These are phyloP conservation scores for Magnolia officinalis DNA, from an alignment of 164 flowering plant species.

Conservation along the genomic window DNA sequence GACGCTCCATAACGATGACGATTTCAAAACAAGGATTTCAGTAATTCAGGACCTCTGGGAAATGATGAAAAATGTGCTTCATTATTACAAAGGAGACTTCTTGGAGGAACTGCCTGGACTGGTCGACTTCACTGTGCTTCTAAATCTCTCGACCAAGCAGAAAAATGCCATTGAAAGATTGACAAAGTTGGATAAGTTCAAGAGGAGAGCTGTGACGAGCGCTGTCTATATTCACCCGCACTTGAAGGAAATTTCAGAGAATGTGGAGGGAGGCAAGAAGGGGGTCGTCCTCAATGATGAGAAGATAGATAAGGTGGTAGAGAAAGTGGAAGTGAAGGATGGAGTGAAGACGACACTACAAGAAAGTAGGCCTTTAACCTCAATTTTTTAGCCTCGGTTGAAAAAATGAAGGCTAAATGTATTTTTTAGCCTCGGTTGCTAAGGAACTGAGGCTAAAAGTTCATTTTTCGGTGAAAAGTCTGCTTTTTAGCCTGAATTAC, in stretches of 20 bases:
- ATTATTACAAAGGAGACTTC: slow-evolving; percentile 87
- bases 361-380: too few species aligned
- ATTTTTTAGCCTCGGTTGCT: too few species aligned
- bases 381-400: too few species aligned
- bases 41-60: slow-evolving; percentile 82
- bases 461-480: too few species aligned
- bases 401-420: too few species aligned
- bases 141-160: slow-evolving; percentile 50
- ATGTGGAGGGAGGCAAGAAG: slow-evolving; percentile 17
- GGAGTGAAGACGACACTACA: slow-evolving; percentile 94
- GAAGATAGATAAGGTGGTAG: slow-evolving; percentile 33
- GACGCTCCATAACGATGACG: slow-evolving; percentile 60
- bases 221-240: slow-evolving; percentile 70
- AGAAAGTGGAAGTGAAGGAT: slow-evolving; percentile 47
- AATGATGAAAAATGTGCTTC: slow-evolving; percentile 74
- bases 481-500: too few species aligned
- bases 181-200: slow-evolving; percentile 46
- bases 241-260: slow-evolving; percentile 42
- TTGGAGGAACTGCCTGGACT: slow-evolving; percentile 90
- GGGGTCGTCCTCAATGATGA: slow-evolving; percentile 8
- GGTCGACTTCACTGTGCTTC: slow-evolving; percentile 66
- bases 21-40: slow-evolving; percentile 45
- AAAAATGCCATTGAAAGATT: slow-evolving; percentile 35
- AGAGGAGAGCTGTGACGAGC: slow-evolving; percentile 50
- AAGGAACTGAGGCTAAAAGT: too few species aligned